A percentile compares a stretch with the other conserved stretches of the same genome.
phyloP scores from a whole-genome alignment of 1,284 basidiomycete genomes.

The Austroboletus novae-zelandiae region DNA sequence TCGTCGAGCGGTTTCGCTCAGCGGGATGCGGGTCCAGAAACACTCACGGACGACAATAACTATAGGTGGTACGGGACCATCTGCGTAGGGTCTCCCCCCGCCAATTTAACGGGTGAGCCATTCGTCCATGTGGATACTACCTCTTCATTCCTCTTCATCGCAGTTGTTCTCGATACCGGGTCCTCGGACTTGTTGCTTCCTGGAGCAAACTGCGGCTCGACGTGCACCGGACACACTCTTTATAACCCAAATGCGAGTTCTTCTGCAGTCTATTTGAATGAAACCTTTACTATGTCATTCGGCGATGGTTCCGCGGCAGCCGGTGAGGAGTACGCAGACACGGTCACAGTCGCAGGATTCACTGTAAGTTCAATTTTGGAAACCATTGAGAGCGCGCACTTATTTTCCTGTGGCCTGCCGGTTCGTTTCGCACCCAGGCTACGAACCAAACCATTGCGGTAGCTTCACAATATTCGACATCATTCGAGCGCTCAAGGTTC shows the following conservation, averaged over 20 bases:
- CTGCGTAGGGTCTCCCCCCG: slow-evolving; percentile 21
- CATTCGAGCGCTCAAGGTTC: slow-evolving; percentile 12
- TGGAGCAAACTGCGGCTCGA: slow-evolving; percentile 21
- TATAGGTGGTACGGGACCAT: slow-evolving; percentile 26
- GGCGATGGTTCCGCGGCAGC: slow-evolving; percentile 35
- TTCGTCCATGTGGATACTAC: neutral
- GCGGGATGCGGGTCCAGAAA: slow-evolving; percentile 8
- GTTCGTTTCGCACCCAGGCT: slow-evolving; percentile 10
- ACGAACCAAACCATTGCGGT: slow-evolving; percentile 23
- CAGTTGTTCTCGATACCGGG: slow-evolving; percentile 47
- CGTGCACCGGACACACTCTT: slow-evolving; percentile 35
- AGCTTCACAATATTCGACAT: slow-evolving; percentile 19
- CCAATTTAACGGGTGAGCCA: slow-evolving; percentile 18
- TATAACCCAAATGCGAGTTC: slow-evolving; percentile 36
- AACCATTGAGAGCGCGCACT: neutral
- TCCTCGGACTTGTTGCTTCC: slow-evolving; percentile 39
- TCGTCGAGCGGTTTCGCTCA: neutral
- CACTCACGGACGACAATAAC: slow-evolving; percentile 16
- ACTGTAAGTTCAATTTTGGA: slow-evolving; percentile 12
- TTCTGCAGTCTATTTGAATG: slow-evolving; percentile 27
- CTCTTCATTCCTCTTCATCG: neutral
- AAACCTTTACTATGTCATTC: slow-evolving; percentile 30
- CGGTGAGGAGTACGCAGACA: slow-evolving; percentile 37
- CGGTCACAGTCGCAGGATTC: slow-evolving; percentile 26
- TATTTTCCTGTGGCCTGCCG: neutral